A percentile compares a stretch with the other conserved stretches of the same genome.
Evolutionary conservation across 768 basidiomycete genomes (phyloP).

Genomic region (Thelephora ganbajun): DNA sequence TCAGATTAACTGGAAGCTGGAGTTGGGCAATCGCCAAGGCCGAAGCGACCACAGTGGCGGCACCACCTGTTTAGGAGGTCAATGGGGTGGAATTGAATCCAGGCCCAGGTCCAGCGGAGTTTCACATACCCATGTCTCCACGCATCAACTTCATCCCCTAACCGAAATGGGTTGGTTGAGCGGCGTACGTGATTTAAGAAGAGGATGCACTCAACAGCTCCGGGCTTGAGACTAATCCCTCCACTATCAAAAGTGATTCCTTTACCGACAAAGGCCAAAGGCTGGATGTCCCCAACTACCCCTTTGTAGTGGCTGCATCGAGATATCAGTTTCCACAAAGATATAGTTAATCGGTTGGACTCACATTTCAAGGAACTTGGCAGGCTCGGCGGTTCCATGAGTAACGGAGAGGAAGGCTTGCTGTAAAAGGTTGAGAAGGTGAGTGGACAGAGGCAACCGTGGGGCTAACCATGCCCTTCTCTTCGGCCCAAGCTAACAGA

Average conservation of each 20-base stretch:
- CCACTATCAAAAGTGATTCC: constrained; percentile 86
- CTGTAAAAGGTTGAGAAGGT: constrained; percentile 18
- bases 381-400: constrained; percentile 68
- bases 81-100: not conserved
- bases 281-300: constrained; percentile 39
- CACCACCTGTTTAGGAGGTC: constrained; percentile 36
- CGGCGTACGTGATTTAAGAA: not conserved
- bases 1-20: constrained; percentile 66
- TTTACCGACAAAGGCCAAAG: constrained; percentile 72
- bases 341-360: constrained; percentile 3
- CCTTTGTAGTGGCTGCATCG: constrained; percentile 64
- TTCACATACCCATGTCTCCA: constrained; percentile 65
- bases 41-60: constrained; percentile 62
- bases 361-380: constrained; percentile 79
- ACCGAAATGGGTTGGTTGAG: not conserved
- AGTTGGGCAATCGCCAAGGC: constrained; percentile 72
- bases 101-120: not conserved
- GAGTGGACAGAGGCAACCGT: not conserved
- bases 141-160: constrained; percentile 79
- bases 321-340: not conserved
- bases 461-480: constrained; percentile 62
- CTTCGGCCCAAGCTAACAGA: constrained; percentile 59
- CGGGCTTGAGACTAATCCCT: constrained; percentile 78
- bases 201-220: constrained; percentile 29
- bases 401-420: constrained; percentile 81